phyloP scores from a whole-genome alignment of 768 basidiomycete genomes.

The Lyophyllum semitale region DNA sequence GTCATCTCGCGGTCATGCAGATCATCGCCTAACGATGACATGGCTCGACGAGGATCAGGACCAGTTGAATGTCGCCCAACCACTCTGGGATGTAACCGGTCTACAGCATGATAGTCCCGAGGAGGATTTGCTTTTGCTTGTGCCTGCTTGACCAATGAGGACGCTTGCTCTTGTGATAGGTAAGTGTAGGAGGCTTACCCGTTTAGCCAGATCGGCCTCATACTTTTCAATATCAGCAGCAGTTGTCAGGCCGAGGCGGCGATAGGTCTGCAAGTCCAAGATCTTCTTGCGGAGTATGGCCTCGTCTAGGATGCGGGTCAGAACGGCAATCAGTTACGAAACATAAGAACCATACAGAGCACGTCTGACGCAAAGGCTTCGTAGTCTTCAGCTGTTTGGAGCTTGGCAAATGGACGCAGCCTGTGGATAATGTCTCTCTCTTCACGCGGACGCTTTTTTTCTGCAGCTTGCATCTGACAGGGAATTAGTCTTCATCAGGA shows the following conservation, averaged over 20 bases:
- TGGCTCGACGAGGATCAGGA: conserved; percentile 54
- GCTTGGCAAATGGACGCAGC: conserved; percentile 84
- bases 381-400: conserved; percentile 91
- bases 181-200: conserved; percentile 44
- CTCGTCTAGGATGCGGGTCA: conserved; percentile 63
- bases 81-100: conserved; percentile 53
- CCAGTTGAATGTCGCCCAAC: conserved; percentile 54
- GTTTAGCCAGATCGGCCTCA: conserved; percentile 69
- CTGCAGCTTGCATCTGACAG: conserved; percentile 80
- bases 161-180: neutral
- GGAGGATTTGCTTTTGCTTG: conserved; percentile 59
- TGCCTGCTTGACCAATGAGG: conserved; percentile 36
- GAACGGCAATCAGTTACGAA: neutral
- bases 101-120: conserved; percentile 57
- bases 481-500: neutral
- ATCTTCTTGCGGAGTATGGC: conserved; percentile 85
- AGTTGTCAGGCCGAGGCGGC: conserved; percentile 81
- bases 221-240: conserved; percentile 91
- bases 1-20: conserved; percentile 65
- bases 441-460: conserved; percentile 89
- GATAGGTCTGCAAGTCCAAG: conserved; percentile 88
- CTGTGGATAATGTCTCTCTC: conserved; percentile 90
- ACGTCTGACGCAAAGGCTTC: conserved; percentile 88
- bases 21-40: conserved; percentile 40
- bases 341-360: conserved; percentile 62